Percentiles rank a stretch among this genome's conserved stretches.
These are phyloP conservation scores for Fusarium stilboides DNA, from an alignment of 2,329 filamentous ascomycete genomes.

Conservation along the genomic window DNA sequence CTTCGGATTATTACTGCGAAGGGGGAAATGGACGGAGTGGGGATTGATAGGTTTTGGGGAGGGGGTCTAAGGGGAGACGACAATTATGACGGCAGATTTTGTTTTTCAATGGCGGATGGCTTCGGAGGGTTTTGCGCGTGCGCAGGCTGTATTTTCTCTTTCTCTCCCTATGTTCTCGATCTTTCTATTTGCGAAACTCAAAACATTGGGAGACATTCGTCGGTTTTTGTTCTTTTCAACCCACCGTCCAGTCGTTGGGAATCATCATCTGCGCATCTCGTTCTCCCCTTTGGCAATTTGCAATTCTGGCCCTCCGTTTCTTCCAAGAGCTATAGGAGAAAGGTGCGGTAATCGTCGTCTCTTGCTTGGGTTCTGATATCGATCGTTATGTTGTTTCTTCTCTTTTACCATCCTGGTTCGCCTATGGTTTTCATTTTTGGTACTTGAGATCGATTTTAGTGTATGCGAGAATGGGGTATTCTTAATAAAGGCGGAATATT, in stretches of 20 bases:
- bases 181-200: conserved; percentile 12
- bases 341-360: conserved; percentile 17
- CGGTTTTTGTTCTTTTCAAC: conserved; percentile 26
- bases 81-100: conserved; percentile 37
- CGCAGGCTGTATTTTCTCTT: conserved; percentile 45
- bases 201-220: conserved; percentile 20
- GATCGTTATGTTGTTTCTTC: conserved; percentile 34
- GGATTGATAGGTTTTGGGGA: conserved; percentile 31
- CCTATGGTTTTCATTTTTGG: conserved; percentile 29
- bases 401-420: conserved; percentile 43
- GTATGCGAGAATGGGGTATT: conserved; percentile 48
- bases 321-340: conserved; percentile 8
- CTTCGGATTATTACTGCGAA: conserved; percentile 17
- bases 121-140: conserved; percentile 38
- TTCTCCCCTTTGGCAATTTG: conserved; percentile 9
- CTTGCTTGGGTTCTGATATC: conserved; percentile 41
- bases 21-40: conserved; percentile 19
- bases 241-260: conserved; percentile 15
- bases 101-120: conserved; percentile 29
- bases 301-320: conserved; percentile 13
- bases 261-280: conserved; percentile 9
- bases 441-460: conserved; percentile 36
- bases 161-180: conserved; percentile 17
- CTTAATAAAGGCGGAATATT: conserved; percentile 52
- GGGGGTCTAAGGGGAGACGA: conserved; percentile 19